Evolutionary conservation across 306 rosid species (phyloP).

Genomic region (Fragaria ananassa): DNA sequence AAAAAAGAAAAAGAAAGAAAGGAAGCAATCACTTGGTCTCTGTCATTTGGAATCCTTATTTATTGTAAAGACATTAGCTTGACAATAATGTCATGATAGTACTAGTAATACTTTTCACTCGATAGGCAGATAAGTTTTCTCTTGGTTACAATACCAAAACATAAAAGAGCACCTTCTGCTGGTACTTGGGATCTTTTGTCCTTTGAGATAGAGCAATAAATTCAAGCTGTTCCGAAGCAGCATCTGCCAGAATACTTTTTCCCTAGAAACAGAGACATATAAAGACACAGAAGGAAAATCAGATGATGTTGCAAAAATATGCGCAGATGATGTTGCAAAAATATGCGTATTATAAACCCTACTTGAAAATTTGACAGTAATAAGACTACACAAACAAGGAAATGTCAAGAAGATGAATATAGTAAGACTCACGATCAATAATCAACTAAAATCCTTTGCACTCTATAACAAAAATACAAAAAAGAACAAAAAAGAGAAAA

Average conservation of each 20-base stretch:
- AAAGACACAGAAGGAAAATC: not conserved
- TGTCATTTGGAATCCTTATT: not conserved
- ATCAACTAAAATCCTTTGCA: not conserved
- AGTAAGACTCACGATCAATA: not conserved
- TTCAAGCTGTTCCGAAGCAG: constrained; percentile 31
- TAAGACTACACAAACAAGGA: not conserved
- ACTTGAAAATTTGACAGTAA: not conserved
- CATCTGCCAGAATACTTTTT: constrained; percentile 27
- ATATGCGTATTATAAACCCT: not conserved
- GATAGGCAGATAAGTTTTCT: not conserved
- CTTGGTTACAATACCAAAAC: not conserved
- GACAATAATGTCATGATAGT: not conserved
- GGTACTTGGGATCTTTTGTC: constrained; percentile 28
- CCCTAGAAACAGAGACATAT: constrained; percentile 11
- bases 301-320: not conserved
- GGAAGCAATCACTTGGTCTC: too few species aligned
- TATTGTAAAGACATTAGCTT: not conserved
- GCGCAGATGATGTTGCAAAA: not conserved
- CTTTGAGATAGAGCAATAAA: constrained; percentile 32
- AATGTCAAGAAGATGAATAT: not conserved
- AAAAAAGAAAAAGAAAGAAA: too few species aligned
- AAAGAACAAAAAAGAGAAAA: not conserved
- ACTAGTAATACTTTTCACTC: not conserved
- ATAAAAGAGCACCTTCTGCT: constrained; percentile 23
- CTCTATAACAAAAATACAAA: not conserved